Evolutionary conservation across 345 rosid genomes (phyloP).

Genomic region (Xanthoceras sorbifolium): DNA sequence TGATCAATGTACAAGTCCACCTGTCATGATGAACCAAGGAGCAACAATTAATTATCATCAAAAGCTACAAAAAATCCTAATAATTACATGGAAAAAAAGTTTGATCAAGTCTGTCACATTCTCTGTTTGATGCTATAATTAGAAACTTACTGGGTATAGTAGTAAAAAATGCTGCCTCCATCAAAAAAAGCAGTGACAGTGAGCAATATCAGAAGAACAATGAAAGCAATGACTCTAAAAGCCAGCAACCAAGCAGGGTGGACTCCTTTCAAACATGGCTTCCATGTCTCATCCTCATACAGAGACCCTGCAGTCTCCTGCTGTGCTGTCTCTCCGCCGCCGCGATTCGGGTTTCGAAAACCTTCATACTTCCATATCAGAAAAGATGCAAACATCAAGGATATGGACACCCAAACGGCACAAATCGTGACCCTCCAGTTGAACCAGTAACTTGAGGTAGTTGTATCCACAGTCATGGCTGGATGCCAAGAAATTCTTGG

Average conservation of each 20-base stretch:
- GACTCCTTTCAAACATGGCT: slow-evolving; percentile 71
- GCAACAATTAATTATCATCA: background rate
- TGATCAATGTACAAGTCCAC: slow-evolving; percentile 84
- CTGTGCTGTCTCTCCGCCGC: slow-evolving; percentile 33
- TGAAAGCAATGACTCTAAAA: slow-evolving; percentile 67
- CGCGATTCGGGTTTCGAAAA: slow-evolving; percentile 8
- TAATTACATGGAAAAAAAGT: too few species aligned
- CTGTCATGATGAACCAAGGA: slow-evolving; percentile 38
- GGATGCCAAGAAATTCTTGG: slow-evolving; percentile 61
- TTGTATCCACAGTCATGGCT: slow-evolving; percentile 60
- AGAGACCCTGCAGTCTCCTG: slow-evolving; percentile 50
- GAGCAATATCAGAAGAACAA: slow-evolving; percentile 59
- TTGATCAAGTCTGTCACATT: too few species aligned
- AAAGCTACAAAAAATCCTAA: too few species aligned
- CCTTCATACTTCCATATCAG: slow-evolving; percentile 73
- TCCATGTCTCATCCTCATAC: slow-evolving; percentile 83
- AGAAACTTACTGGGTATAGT: slow-evolving; percentile 97
- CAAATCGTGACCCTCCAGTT: slow-evolving; percentile 93
- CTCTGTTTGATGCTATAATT: too few species aligned
- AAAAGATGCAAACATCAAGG: slow-evolving; percentile 38
- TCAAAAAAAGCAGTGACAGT: slow-evolving; percentile 48
- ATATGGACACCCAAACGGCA: slow-evolving; percentile 51
- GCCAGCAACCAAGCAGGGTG: slow-evolving; percentile 96
- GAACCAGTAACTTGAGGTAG: slow-evolving; percentile 70
- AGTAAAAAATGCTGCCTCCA: slow-evolving; percentile 84